Base-by-base conservation (phyloP, 192 early-diverging fungal genomes). In the Coemansia umbellata region DNA sequence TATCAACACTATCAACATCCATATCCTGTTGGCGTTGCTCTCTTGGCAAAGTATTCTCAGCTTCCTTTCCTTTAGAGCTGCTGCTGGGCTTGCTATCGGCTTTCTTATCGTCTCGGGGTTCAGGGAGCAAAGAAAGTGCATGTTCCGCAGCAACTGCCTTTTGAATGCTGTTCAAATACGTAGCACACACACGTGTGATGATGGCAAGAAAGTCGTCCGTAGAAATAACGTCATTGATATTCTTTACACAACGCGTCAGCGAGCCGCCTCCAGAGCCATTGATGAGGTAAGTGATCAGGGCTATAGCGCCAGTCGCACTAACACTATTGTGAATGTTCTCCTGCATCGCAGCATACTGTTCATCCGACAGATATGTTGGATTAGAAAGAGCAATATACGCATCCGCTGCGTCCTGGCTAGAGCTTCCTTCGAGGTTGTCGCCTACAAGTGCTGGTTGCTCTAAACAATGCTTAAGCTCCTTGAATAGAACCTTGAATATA, bases 231-330 rank as follows among this genome's bases (percentile, higher is more conserved):
- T 69, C 66, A 1, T 42, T 50, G 18, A 62, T 24, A 10, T 58
- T 58, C 53, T 76, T 69, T 5, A 69, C 30, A 35, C 62, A 69
- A 11, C 66, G 66, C 22, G 62, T 28, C 37, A 76, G 50, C 2
- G 62, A 64, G 3, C 73, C 66, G 15, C 73, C 73, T 19, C 65
- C 67, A 5, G 66, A 60, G 0, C 66, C 62, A 31, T 64, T 69
- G 23, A 60, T 62, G 42, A 76, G 31, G 15, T 65, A 58, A 4
- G 73, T 64, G 7, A 69, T 55, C 22, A 76, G 66, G 1, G 73
- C 58, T 22, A 62, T 57, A 4, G 67, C 45, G 0, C 66, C 66
- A 0, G 58, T 44, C 8, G 58, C 27, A 30, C 66, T 69, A 19
- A 69, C 53, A 9, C 61, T 58, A 35, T 60, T 62, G 50, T 76